Base-by-base conservation (phyloP, 345 rosid species). In the Lumnitzera littorea region DNA sequence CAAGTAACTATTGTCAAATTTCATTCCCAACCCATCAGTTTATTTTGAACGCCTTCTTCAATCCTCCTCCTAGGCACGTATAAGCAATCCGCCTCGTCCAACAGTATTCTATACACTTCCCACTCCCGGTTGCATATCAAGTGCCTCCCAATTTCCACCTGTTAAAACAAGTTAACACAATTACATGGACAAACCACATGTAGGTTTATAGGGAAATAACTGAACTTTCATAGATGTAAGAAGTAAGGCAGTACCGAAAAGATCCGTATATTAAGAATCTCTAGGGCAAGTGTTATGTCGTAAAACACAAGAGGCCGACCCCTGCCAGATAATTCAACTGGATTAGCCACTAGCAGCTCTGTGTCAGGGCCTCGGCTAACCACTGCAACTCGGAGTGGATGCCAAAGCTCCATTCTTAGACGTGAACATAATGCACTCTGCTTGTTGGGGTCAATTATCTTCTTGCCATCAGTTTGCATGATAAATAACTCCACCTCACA, bases 251-350 rank as follows among this genome's bases (percentile, higher is more conserved):
- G 43, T 83, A 86, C 92, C 76, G 87, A 86, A 72, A 86, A 86
- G 54, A 83, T 74, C 36, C 55, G 29, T 24, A 63, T 73, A 57
- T 56, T 74, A 25, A 81, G 81, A 58, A 60, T 74, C 76, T 69
- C 67, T 50, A 83, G 87, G 58, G 87, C 92, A 55, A 74, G 78
- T 23, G 92, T 76, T 15, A 83, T 81, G 62, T 86, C 92, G 10
- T 78, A 67, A 47, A 86, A 86, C 55, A 86, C 92, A 17, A 86
- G 87, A 46, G 92, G 92, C 31, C 92, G 65, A 55, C 92, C 89
- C 67, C 85, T 81, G 41, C 85, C 81, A 3, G 87, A 81, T 61
- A 86, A 54, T 57, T 86, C 92, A 29, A 83, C 92, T 9, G 89
- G 92, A 75, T 86, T 86, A 15, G 92, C 82, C 5, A 86, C 92